Conservation (phyloP, 148 eudicot species). For the Silene latifolia region DNA sequence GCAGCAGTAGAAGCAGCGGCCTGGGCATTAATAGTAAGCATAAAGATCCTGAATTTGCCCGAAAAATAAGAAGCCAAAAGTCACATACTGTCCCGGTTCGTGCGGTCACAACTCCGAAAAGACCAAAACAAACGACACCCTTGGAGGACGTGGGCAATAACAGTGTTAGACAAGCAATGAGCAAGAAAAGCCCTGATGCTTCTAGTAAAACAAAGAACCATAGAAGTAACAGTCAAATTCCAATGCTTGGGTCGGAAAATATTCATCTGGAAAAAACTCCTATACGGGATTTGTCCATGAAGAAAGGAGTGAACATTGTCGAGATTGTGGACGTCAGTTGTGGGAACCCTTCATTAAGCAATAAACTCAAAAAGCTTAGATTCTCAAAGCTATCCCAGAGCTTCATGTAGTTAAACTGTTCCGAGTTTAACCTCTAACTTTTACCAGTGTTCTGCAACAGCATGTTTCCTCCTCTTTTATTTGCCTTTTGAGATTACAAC, state of each 20-base stretch:
- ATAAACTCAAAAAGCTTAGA: slow-evolving; percentile 59
- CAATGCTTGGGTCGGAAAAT: slow-evolving; percentile 62
- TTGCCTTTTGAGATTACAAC: slow-evolving; percentile 26
- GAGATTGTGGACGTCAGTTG: slow-evolving; percentile 77
- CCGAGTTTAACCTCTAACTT: slow-evolving; percentile 7
- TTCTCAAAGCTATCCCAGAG: slow-evolving; percentile 73
- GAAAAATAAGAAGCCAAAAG: slow-evolving; percentile 28
- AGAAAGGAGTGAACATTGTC: slow-evolving; percentile 47
- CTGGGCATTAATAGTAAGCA: slow-evolving; percentile 17
- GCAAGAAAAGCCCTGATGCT: slow-evolving; percentile 22
- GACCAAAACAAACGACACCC: slow-evolving; percentile 30
- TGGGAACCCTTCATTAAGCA: slow-evolving; percentile 46
- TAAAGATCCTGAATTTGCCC: slow-evolving; percentile 33
- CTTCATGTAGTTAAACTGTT: slow-evolving; percentile 35
- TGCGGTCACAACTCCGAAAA: slow-evolving; percentile 23
- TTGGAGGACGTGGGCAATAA: slow-evolving; percentile 25
- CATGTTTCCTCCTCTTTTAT: slow-evolving; percentile 44
- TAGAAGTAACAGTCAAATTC: slow-evolving; percentile 41
- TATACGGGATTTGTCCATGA: slow-evolving; percentile 38
- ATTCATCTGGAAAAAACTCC: slow-evolving; percentile 65
- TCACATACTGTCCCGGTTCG: slow-evolving; percentile 36
- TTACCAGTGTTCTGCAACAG: slow-evolving; percentile 43
- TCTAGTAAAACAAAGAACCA: slow-evolving; percentile 26
- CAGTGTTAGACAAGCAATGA: slow-evolving; percentile 13
- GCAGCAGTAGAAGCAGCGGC: slow-evolving; percentile 35